Evolutionary conservation across 176 grass and related monocot genomes (phyloP).

Genomic region (Hordeum marinum): DNA sequence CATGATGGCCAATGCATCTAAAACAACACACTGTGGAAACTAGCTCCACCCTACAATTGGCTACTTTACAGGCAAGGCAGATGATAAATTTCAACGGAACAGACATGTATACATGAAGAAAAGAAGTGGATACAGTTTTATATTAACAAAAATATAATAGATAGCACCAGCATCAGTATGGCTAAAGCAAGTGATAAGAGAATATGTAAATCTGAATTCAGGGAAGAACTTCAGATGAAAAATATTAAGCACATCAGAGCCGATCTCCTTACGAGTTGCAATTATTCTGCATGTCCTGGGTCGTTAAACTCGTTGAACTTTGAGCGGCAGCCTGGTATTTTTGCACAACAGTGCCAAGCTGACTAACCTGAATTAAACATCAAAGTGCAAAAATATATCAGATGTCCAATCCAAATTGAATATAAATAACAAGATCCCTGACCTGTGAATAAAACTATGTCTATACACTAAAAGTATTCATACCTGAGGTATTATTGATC

Average conservation of each 20-base stretch:
- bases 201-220: slow-evolving; percentile 11
- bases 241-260: neutral
- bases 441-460: neutral
- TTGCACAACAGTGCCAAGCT: slow-evolving; percentile 76
- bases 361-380: slow-evolving; percentile 65
- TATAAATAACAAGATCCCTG: neutral
- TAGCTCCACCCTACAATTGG: neutral
- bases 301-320: slow-evolving; percentile 63
- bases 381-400: slow-evolving; percentile 10
- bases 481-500: slow-evolving; percentile 96
- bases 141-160: slow-evolving; percentile 6
- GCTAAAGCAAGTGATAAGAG: slow-evolving; percentile 1
- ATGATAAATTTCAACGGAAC: slow-evolving; percentile 8
- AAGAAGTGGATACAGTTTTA: neutral
- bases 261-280: slow-evolving; percentile 84
- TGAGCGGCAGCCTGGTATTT: slow-evolving; percentile 80
- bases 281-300: slow-evolving; percentile 93
- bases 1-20: neutral
- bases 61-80: slow-evolving; percentile 1
- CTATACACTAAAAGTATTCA: neutral
- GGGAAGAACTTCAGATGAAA: slow-evolving; percentile 16
- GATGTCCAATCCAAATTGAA: slow-evolving; percentile 9
- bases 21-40: neutral
- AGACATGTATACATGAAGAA: neutral
- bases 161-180: neutral